phyloP scores from a whole-genome alignment of 352 stramenopile genomes.

The Phytopythium cucurbitacearum region DNA sequence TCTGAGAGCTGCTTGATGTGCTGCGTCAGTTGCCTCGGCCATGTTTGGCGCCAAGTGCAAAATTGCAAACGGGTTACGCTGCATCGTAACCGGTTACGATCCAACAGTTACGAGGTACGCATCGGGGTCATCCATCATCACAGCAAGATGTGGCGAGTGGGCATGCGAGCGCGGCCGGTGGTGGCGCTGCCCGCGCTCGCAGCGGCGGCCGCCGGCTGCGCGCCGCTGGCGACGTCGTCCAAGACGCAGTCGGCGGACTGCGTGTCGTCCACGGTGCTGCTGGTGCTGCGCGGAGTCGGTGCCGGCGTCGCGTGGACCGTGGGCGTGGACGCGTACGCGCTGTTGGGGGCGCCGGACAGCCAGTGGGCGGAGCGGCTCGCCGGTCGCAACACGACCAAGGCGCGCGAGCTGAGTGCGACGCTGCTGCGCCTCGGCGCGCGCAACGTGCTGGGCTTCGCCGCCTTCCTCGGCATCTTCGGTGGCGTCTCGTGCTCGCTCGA shows the following conservation, averaged over 20 bases:
- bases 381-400: constrained; percentile 15
- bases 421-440: constrained; percentile 27
- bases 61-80: too few relatives aligned
- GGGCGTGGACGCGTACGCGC: constrained; percentile 59
- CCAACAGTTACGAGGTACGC: background rate
- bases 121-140: background rate
- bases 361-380: constrained; percentile 37
- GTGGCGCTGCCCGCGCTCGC: background rate
- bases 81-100: too few relatives aligned
- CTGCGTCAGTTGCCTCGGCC: too few relatives aligned
- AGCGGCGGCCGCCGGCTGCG: constrained; percentile 6
- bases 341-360: constrained; percentile 29
- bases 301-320: constrained; percentile 73
- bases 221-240: constrained; percentile 4
- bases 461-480: constrained; percentile 72
- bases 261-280: constrained; percentile 53
- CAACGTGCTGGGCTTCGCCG: constrained; percentile 68
- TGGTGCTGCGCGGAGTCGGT: constrained; percentile 56
- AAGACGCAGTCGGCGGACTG: constrained; percentile 54
- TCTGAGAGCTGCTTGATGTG: too few relatives aligned
- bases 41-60: too few relatives aligned
- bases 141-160: background rate
- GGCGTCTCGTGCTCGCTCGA: constrained; percentile 69
- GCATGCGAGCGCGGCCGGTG: background rate
- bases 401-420: constrained; percentile 24